phyloP scores from a whole-genome alignment of 805 yeast genomes.

The Saccharomycopsis lassenensis region DNA sequence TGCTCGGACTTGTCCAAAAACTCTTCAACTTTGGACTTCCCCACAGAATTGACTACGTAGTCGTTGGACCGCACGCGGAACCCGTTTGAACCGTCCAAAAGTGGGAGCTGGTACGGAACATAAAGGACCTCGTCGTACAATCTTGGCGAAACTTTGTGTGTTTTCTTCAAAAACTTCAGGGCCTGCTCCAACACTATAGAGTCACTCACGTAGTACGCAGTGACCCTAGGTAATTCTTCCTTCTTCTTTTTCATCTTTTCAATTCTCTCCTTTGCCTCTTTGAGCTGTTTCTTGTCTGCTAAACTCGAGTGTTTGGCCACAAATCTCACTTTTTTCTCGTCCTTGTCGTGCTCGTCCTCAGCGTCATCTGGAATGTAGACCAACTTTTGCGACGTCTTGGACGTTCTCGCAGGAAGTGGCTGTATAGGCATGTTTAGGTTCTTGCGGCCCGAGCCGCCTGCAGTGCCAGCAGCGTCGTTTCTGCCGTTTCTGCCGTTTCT shows the following conservation, averaged over 20 bases:
- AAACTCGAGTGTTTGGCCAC: too few relatives aligned
- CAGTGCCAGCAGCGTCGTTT: too few relatives aligned
- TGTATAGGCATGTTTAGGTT: constrained; percentile 40
- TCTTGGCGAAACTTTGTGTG: constrained; percentile 80
- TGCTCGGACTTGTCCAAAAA: constrained; percentile 73
- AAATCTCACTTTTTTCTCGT: not conserved
- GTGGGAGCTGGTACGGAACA: constrained; percentile 79
- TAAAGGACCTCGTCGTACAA: constrained; percentile 88
- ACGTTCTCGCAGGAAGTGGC: constrained; percentile 60
- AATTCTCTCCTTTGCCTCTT: constrained; percentile 34
- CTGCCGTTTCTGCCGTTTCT: too few relatives aligned
- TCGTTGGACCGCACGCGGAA: constrained; percentile 61
- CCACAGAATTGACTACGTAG: constrained; percentile 29
- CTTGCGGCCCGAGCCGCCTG: too few relatives aligned
- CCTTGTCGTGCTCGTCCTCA: constrained; percentile 23
- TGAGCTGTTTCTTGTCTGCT: constrained; percentile 13
- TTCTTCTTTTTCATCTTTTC: constrained; percentile 37
- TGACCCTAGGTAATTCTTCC: constrained; percentile 66
- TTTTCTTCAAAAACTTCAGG: constrained; percentile 48
- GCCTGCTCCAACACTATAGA: constrained; percentile 58
- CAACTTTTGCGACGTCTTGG: constrained; percentile 75
- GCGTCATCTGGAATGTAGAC: constrained; percentile 68
- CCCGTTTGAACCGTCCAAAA: constrained; percentile 75
- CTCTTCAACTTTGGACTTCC: constrained; percentile 49
- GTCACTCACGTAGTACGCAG: constrained; percentile 87